Percentiles rank a stretch among this genome's conserved stretches.
Conservation (phyloP, 2,329 filamentous ascomycete genomes). For the Bipolaris zeicola region DNA sequence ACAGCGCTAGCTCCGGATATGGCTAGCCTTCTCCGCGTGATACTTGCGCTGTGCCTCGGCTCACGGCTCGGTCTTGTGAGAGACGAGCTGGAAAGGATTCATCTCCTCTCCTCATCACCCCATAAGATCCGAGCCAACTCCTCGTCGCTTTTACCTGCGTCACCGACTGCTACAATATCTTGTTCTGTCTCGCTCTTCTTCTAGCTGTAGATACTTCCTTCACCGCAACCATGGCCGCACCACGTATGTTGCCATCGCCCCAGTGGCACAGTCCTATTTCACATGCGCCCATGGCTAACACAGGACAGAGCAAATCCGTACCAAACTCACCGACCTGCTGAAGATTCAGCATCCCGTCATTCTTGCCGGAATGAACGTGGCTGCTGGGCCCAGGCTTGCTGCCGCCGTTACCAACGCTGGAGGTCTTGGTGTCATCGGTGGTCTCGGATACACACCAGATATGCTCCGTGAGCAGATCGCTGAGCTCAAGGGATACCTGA, state of each 20-base stretch:
- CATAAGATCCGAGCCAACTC: conserved; percentile 23
- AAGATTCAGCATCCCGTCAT: conserved; percentile 97
- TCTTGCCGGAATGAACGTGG: conserved; percentile 98
- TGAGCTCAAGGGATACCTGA: conserved; percentile 86
- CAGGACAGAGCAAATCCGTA: conserved; percentile 79
- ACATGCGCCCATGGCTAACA: conserved; percentile 37
- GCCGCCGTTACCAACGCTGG: conserved; percentile 97
- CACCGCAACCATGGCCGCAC: conserved; percentile 69
- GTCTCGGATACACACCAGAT: conserved; percentile 93
- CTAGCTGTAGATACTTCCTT: conserved; percentile 1
- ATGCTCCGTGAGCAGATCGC: conserved; percentile 95
- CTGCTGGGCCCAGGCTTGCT: conserved; percentile 92
- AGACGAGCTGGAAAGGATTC: conserved; percentile 14
- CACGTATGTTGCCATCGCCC: conserved; percentile 64
- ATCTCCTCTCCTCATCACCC: conserved; percentile 21
- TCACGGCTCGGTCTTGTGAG: conserved; percentile 20
- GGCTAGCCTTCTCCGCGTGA: conserved; percentile 22
- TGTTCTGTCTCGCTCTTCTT: conserved; percentile 1
- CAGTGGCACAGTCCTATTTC: background rate
- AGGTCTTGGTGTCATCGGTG: conserved; percentile 94
- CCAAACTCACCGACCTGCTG: conserved; percentile 91
- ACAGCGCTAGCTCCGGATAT: conserved; percentile 10
- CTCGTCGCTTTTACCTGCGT: conserved; percentile 12
- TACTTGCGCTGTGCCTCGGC: conserved; percentile 32
- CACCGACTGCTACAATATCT: background rate